Base-by-base conservation (phyloP, 495 filamentous ascomycete species). In the Penicillium angulare region DNA sequence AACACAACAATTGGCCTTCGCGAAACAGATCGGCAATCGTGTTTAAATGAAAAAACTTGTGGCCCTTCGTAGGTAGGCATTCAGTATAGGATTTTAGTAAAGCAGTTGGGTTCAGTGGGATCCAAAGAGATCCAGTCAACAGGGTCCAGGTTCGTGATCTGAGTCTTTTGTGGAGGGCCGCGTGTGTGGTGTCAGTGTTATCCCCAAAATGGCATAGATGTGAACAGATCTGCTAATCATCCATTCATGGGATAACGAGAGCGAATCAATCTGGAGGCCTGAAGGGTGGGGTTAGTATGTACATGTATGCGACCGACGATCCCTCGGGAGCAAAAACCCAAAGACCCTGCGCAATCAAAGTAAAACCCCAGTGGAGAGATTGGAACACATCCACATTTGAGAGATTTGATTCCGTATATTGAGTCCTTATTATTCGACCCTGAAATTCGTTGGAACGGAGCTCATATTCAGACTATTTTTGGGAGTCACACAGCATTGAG, bases 21-120 rank as follows among this genome's bases (percentile, higher is more conserved):
- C n/a, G n/a, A n/a, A 84, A 67, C 79, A 84, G 69, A 81, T 80
- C 55, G 79, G 71, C 4, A 70, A 73, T 40, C 72, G 69, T 50
- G 66, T 47, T 32, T n/a, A n/a, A n/a, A n/a, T n/a, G n/a, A n/a
- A n/a, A n/a, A n/a, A n/a, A n/a, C n/a, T n/a, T n/a, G n/a, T n/a
- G n/a, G n/a, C n/a, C n/a, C n/a, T n/a, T n/a, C n/a, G n/a, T n/a
- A n/a, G n/a, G n/a, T n/a, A n/a, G n/a, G n/a, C n/a, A n/a, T n/a
- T n/a, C n/a, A 53, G 71, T 34, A 43, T 64, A 9, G 52, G 52
- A 33, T 35, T 29, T 5, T 29, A 29, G 21, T 54, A 46, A 53
- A n/a, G n/a, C n/a, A n/a, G n/a, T n/a, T n/a, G n/a, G n/a, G n/a
- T n/a, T n/a, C n/a, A n/a, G n/a, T n/a, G n/a, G n/a, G n/a, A n/a